Conservation (phyloP, 495 filamentous ascomycete species). For the Alectoria sarmentosa region DNA sequence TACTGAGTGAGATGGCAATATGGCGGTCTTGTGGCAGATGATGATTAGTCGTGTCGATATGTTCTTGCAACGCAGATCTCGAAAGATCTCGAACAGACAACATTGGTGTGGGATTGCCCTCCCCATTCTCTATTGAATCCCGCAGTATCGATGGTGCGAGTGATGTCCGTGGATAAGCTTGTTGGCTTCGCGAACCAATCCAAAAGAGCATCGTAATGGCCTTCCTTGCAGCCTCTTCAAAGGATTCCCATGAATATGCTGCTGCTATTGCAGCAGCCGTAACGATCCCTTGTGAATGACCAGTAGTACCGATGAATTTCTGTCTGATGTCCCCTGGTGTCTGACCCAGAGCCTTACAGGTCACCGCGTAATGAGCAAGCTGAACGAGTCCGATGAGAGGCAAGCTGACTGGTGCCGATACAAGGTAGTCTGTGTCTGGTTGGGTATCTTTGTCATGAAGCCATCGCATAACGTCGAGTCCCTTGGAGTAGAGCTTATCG, state of each 20-base stretch:
- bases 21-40: conserved; percentile 88
- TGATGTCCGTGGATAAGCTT: conserved; percentile 91
- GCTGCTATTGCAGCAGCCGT: conserved; percentile 89
- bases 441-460: conserved; percentile 78
- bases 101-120: conserved; percentile 94
- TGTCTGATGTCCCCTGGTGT: conserved; percentile 81
- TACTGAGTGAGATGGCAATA: conserved; percentile 90
- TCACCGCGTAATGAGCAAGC: conserved; percentile 86
- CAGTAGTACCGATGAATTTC: conserved; percentile 77
- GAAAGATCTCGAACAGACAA: conserved; percentile 91
- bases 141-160: conserved; percentile 87
- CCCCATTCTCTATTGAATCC: conserved; percentile 88
- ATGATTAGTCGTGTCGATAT: conserved; percentile 92
- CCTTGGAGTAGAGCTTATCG: conserved; percentile 93
- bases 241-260: conserved; percentile 82
- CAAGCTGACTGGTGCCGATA: conserved; percentile 94
- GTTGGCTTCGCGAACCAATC: conserved; percentile 98
- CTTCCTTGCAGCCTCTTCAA: conserved; percentile 64
- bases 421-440: conserved; percentile 90
- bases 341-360: conserved; percentile 80
- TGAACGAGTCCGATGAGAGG: conserved; percentile 95
- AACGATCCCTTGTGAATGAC: conserved; percentile 94
- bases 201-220: conserved; percentile 95
- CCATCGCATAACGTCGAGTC: conserved; percentile 90
- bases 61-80: conserved; percentile 75